Base-by-base conservation (phyloP, 1,284 basidiomycete species). In the Puccinia polysora region DNA sequence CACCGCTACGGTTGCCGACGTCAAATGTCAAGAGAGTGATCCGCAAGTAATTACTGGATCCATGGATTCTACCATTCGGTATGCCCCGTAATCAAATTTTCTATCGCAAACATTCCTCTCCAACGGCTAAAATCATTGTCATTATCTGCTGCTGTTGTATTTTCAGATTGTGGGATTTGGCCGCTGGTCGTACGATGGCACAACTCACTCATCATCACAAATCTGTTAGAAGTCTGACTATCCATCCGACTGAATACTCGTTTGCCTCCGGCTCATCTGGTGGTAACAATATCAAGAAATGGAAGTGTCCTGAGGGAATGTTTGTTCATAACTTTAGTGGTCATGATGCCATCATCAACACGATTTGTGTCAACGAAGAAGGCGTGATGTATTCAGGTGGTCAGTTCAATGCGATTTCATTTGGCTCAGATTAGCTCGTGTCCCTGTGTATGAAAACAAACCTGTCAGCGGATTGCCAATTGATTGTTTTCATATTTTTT, bases 181-280 rank as follows among this genome's bases (percentile, higher is more conserved):
- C 94, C 0, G 95, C 95, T 0, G 96, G 95, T 38, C 97, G 96
- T 81, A 91, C 92, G 23, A 89, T 92, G 86, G 87, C 89, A 25
- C 96, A 92, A 25, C 83, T 98, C 38, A 98, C 95, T 18, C 95
- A 98, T 81, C 95, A 98, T 84, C 97, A 98, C 81, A 99, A 99
- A 81, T 91, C 89, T 14, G 93, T 99, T 1, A 87, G 95, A 70
- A 87, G 94, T 0, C 83, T 99, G 56, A 89, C 94, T 1, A 87
- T 97, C 65, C 93, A 97, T 79, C 95, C 95, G 0, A 91, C 90
- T 8, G 94, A 98, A 78, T 98, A 92, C 82, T 89, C 88, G 47
- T 99, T 99, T 78, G 95, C 92, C 5, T 89, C 89, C 1, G 95
- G 90, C 50, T 93, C 90, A 7, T 89, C 94, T 0, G 95, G 95